A percentile compares a stretch with the other conserved stretches of the same genome.
phyloP scores from a whole-genome alignment of 371 early-diverging fungal species.

The Actinomucor elegans region DNA sequence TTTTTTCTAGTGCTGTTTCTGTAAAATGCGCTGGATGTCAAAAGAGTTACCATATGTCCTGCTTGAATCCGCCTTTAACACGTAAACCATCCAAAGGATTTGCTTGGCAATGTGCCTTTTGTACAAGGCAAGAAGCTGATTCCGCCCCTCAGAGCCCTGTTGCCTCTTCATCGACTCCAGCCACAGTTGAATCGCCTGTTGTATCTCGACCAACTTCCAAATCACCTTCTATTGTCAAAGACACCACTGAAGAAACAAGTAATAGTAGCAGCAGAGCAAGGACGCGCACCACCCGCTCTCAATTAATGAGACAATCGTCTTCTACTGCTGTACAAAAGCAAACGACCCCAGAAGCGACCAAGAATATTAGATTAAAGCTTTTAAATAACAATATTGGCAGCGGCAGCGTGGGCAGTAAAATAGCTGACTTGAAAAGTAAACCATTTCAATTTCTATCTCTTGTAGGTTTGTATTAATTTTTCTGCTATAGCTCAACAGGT shows the following conservation, averaged over 20 bases:
- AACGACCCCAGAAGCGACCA: too few relatives aligned
- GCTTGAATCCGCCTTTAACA: constrained; percentile 72
- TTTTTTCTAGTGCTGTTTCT: constrained; percentile 49
- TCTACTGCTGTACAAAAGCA: too few relatives aligned
- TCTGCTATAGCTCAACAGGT: constrained; percentile 14
- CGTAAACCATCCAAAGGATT: constrained; percentile 80
- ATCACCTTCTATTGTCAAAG: not conserved
- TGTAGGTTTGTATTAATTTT: too few relatives aligned
- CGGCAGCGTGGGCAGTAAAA: too few relatives aligned
- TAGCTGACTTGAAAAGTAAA: too few relatives aligned
- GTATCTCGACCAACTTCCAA: not conserved
- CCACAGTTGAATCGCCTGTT: too few relatives aligned
- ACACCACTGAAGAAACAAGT: too few relatives aligned
- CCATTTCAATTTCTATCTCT: too few relatives aligned
- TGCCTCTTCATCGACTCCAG: too few relatives aligned
- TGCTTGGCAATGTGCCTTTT: constrained; percentile 80
- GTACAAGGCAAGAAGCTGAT: constrained; percentile 42
- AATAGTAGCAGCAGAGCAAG: too few relatives aligned
- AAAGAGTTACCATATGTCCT: constrained; percentile 73
- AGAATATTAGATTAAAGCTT: too few relatives aligned
- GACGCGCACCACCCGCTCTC: not conserved
- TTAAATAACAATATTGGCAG: too few relatives aligned
- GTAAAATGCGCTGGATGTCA: constrained; percentile 74
- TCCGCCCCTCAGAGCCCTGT: constrained; percentile 7
- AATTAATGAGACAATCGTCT: not conserved